Base-by-base conservation (phyloP, 768 basidiomycete species). In the Amanita fuliginea region DNA sequence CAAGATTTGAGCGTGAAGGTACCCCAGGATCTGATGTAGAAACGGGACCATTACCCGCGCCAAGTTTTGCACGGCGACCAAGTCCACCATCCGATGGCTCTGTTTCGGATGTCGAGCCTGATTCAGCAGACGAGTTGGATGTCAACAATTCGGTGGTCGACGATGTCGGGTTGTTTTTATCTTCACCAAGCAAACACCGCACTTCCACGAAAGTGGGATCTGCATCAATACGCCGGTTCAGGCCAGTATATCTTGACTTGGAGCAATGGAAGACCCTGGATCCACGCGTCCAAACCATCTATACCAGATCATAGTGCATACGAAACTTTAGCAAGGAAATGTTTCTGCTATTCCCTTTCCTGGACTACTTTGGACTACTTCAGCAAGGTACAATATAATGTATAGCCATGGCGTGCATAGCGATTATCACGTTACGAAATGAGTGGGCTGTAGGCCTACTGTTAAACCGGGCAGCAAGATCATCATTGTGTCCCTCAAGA, bases 171-270 rank as follows among this genome's bases (percentile, higher is more conserved):
- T 22, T n/a, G 3, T 50, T 36, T 50, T 32, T 40, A n/a, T 42
- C 49, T n/a, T 34, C 22, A 13, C 33, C 41, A 7, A 11, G 26
- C 18, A 42, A 34, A 42, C 28, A 18, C 16, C 18, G 3, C 18
- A 19, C 6, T 37, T 36, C 21, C 33, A 49, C 13, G 22, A 49
- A 10, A 26, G 41, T 4, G 42, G 30, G 51, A 10, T 6, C 30
- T 0, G 18, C 36, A 13, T 6, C 44, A 22, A 45, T 32, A 4
- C 47, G 46, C 22, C 47, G 53, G 11, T 54, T 56, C 19, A 30
- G 55, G 39, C 53, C 55, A 10, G 53, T 56, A 8, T 54, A 56
- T 42, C 53, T 49, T 42, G 55, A 56, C 39, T 52, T 24, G 8
- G 50, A 46, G 42, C 53, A 56, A 33, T 54, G 55, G 55, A 52